Conservation (phyloP, 208 protist genomes). For the Phytomonas sp. region DNA sequence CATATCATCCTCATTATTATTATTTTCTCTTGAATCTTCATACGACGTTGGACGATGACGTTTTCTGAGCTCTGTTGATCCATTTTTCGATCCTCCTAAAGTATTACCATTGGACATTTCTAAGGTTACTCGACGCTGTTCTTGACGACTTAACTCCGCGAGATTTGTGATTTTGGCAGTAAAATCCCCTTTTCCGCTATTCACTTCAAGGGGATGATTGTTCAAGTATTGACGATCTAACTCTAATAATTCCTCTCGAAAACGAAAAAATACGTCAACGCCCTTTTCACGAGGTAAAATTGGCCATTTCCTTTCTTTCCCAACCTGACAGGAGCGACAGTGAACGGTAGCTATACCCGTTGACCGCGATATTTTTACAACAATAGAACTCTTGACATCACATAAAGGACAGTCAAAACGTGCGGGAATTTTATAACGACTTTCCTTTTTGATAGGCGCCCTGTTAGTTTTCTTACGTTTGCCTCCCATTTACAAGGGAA, state of each 20-base stretch:
- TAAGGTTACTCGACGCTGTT: too few species aligned
- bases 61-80: too few species aligned
- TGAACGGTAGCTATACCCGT: conserved; percentile 45
- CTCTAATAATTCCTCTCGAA: conserved; percentile 71
- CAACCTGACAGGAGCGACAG: conserved; percentile 61
- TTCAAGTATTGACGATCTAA: conserved; percentile 49
- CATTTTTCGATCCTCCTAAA: too few species aligned
- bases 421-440: conserved; percentile 87
- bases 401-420: conserved; percentile 86
- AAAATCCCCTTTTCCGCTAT: conserved; percentile 13
- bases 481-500: conserved; percentile 50
- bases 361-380: conserved; percentile 50
- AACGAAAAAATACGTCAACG: conserved; percentile 85
- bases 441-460: conserved; percentile 83
- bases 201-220: conserved; percentile 26
- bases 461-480: conserved; percentile 69
- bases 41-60: background rate
- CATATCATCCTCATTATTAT: conserved; percentile 2
- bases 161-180: too few species aligned
- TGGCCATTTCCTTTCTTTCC: conserved; percentile 30
- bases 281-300: conserved; percentile 69
- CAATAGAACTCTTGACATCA: conserved; percentile 74
- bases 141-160: too few species aligned
- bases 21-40: background rate
- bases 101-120: too few species aligned